Base-by-base conservation (phyloP, 306 rosid genomes). In the Astragalus glycyphyllos region DNA sequence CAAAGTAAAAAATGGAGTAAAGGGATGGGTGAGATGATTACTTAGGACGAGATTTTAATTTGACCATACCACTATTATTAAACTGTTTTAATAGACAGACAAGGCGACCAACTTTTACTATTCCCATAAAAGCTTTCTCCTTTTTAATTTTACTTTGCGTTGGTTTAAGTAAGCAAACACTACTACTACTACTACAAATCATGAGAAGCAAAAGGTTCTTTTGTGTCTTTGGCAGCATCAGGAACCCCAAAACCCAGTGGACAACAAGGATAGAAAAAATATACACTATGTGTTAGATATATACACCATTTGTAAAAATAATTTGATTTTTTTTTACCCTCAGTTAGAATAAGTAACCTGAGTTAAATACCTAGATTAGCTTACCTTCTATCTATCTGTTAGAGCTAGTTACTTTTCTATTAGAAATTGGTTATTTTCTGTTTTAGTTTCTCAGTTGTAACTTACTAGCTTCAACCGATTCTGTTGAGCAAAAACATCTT, bases 21-120 rank as follows among this genome's bases (percentile, higher is more conserved):
- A 81, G 11, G 12, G 75, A 59, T 55, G 73, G 58, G 68, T 69
- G 7, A 42, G 65, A 68, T 73, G 74, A 72, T 73, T 76, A 73
- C n/a, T 73, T 76, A 73, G 85, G 79, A 80, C 63, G 86, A 79
- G 81, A 66, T 72, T 13, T 49, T 12, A 69, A 77, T 82, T 80
- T 86, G 92, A 86, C 84, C 75, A 80, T 15, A 58, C 57, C 66
- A 11, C 35, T 32, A 46, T 45, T 71, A 67, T 74, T 45, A 69
- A 12, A 61, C 78, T 81, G 79, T 75, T 75, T 49, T 37, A 71
- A 72, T 45, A 10, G 80, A 87, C 80, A 82, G 96, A 91, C 96
- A 89, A 82, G 79, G 71, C 60, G 87, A 85, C 82, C 84, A 87
- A 59, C 77, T 81, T 82, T 80, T 71, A 73, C 86, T 59, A 62